These are phyloP conservation scores for Backusella luteola DNA, from an alignment of 192 early-diverging fungal genomes.

Conservation along the genomic window DNA sequence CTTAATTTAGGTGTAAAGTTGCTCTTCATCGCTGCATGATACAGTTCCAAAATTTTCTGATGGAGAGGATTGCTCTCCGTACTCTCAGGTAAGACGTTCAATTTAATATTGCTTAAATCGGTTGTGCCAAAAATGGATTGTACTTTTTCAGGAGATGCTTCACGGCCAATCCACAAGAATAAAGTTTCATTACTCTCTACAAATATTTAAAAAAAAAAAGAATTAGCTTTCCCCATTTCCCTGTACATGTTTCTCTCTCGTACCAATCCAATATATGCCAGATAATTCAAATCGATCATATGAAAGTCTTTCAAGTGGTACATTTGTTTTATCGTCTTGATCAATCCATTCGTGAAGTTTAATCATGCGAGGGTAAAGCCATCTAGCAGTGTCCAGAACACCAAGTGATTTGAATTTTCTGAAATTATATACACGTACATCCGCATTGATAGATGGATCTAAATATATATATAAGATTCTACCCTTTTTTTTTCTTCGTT, in stretches of 20 bases:
- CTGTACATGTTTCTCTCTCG: background rate
- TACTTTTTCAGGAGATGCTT: constrained; percentile 61
- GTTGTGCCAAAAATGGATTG: constrained; percentile 80
- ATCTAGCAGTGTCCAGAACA: constrained; percentile 70
- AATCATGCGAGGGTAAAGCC: constrained; percentile 84
- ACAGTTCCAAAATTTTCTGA: background rate
- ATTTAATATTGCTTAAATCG: constrained; percentile 69
- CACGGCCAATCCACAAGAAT: constrained; percentile 87
- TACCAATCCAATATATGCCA: constrained; percentile 82
- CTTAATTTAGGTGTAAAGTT: constrained; percentile 37
- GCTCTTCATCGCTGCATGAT: background rate
- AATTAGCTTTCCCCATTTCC: background rate
- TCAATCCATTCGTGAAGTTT: constrained; percentile 62
- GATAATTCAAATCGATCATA: constrained; percentile 67
- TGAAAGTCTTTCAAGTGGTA: constrained; percentile 48
- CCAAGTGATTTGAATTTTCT: constrained; percentile 72
- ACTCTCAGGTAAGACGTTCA: constrained; percentile 34
- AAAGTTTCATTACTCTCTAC: constrained; percentile 75
- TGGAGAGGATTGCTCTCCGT: background rate
- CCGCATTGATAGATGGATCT: constrained; percentile 62
- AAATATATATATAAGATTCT: background rate
- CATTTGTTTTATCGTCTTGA: constrained; percentile 35
- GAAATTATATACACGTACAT: constrained; percentile 81
- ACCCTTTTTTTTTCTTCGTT: background rate
- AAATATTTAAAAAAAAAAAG: background rate